phyloP scores from a whole-genome alignment of 495 filamentous ascomycete species.

The Penicillium coffeae region DNA sequence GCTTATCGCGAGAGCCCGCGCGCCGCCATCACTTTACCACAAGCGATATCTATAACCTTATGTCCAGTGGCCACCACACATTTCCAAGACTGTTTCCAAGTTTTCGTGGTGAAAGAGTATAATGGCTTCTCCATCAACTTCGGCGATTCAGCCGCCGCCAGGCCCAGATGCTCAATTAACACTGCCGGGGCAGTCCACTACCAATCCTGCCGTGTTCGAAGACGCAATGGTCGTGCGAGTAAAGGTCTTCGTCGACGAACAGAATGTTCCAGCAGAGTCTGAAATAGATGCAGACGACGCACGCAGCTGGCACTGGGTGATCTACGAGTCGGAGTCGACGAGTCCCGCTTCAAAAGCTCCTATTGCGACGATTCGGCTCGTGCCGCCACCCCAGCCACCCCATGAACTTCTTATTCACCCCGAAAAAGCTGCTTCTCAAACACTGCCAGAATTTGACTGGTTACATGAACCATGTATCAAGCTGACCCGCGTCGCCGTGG shows the following conservation, averaged over 20 bases:
- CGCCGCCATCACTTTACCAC: too few species aligned
- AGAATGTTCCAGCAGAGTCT: conserved; percentile 58
- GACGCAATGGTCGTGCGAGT: conserved; percentile 78
- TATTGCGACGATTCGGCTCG: conserved; percentile 70
- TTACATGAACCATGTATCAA: conserved; percentile 70
- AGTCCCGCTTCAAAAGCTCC: conserved; percentile 3
- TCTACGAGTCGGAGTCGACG: conserved; percentile 41
- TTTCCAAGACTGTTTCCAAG: too few species aligned
- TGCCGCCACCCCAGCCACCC: conserved; percentile 68
- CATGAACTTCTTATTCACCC: conserved; percentile 43
- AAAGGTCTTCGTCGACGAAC: conserved; percentile 74
- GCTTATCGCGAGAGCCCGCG: too few species aligned
- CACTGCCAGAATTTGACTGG: conserved; percentile 16
- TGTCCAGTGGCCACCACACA: too few species aligned
- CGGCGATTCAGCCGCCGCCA: conserved; percentile 23
- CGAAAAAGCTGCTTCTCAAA: not conserved
- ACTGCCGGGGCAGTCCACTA: conserved; percentile 24
- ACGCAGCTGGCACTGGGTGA: conserved; percentile 77
- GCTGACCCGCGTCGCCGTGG: conserved; percentile 69
- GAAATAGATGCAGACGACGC: conserved; percentile 80
- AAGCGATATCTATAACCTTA: too few species aligned
- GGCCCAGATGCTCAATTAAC: conserved; percentile 10
- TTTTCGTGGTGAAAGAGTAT: not conserved
- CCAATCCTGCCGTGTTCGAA: conserved; percentile 57
- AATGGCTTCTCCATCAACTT: conserved; percentile 13